Conservation (phyloP, 495 filamentous ascomycete species). For the Aspergillus indologenus region DNA sequence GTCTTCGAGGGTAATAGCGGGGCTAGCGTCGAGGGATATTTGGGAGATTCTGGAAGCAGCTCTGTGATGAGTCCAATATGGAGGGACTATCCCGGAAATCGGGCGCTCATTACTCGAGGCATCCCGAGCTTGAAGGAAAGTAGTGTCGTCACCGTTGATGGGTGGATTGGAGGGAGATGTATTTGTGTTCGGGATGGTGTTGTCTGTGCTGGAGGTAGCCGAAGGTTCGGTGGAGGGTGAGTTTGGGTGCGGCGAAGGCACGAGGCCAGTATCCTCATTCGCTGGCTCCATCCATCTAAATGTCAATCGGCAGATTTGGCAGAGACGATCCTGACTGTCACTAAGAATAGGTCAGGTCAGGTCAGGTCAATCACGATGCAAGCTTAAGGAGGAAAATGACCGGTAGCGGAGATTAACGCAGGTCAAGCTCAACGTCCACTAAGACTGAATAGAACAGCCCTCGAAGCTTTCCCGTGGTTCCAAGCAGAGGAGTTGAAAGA, state of each 20-base stretch:
- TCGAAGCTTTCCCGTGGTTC: slow-evolving; percentile 8
- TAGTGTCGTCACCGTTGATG: slow-evolving; percentile 12
- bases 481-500: neutral
- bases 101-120: slow-evolving; percentile 32
- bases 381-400: slow-evolving; percentile 11
- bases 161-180: slow-evolving; percentile 7
- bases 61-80: slow-evolving; percentile 52
- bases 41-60: slow-evolving; percentile 43
- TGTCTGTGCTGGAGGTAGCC: slow-evolving; percentile 8
- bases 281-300: slow-evolving; percentile 52
- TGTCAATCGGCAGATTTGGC: slow-evolving; percentile 10
- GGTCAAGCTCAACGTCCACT: slow-evolving; percentile 8
- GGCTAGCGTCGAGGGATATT: slow-evolving; percentile 34
- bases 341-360: slow-evolving; percentile 19
- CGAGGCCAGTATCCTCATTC: slow-evolving; percentile 41
- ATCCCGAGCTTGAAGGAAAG: slow-evolving; percentile 11
- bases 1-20: slow-evolving; percentile 64
- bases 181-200: slow-evolving; percentile 8
- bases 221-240: slow-evolving; percentile 22
- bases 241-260: slow-evolving; percentile 28
- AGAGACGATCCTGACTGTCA: slow-evolving; percentile 11
- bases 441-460: slow-evolving; percentile 7
- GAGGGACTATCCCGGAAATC: slow-evolving; percentile 43
- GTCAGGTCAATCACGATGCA: slow-evolving; percentile 15
- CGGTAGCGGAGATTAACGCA: slow-evolving; percentile 16